Conservation (phyloP, 2,329 filamentous ascomycete species). For the Ceratocystis huliohia region DNA sequence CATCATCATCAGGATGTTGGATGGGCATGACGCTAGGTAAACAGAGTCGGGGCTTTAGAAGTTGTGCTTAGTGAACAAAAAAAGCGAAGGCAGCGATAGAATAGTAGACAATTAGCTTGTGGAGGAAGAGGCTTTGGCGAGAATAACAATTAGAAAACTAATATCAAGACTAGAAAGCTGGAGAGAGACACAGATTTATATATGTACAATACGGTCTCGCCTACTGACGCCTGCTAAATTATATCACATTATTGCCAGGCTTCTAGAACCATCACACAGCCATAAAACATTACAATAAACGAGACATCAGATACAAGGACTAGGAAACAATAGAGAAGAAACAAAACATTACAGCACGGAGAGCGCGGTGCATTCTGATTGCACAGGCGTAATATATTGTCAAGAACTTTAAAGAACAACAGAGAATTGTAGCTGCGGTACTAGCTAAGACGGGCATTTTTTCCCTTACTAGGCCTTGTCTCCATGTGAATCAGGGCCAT, state of each 20-base stretch:
- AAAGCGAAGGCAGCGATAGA: neutral
- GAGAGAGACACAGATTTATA: neutral
- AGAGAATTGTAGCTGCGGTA: neutral
- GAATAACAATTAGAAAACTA: neutral
- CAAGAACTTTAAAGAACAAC: slow-evolving; percentile 3
- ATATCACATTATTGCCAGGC: neutral
- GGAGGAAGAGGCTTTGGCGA: neutral
- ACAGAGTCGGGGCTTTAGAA: no score
- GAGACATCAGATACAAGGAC: neutral
- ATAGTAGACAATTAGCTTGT: neutral
- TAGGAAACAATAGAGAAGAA: neutral
- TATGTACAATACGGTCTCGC: neutral
- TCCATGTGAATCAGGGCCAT: neutral
- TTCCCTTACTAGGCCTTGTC: neutral
- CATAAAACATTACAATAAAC: neutral
- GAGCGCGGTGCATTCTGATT: neutral
- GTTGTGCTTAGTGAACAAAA: neutral
- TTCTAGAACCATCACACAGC: neutral
- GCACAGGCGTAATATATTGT: neutral
- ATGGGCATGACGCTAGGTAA: neutral
- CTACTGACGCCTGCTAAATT: neutral
- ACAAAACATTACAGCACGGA: neutral
- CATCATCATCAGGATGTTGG: neutral
- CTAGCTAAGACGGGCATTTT: neutral
- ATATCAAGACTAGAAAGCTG: neutral